These are phyloP conservation scores for Pseudogymnoascus sp. DNA, from an alignment of 2,329 filamentous ascomycete genomes.

Conservation along the genomic window DNA sequence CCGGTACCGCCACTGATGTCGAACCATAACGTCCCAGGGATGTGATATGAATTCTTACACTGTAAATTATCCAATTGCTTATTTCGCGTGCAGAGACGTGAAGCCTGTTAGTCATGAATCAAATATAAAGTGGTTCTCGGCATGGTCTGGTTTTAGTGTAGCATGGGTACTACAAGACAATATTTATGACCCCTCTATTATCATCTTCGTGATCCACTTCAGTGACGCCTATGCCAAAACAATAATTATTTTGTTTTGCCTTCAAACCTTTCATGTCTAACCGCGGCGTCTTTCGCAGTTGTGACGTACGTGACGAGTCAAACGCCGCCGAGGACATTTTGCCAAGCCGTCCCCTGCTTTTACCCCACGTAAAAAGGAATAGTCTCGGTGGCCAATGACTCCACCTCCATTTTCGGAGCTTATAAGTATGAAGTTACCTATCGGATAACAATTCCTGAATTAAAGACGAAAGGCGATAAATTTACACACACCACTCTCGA, in stretches of 20 bases:
- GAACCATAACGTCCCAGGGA: conserved; percentile 10
- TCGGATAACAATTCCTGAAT: not conserved
- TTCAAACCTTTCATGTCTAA: not conserved
- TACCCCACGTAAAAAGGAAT: conserved; percentile 9
- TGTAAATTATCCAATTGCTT: not conserved
- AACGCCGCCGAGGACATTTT: not conserved
- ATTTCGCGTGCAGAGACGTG: not conserved
- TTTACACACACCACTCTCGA: not conserved
- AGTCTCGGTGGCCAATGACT: conserved; percentile 6
- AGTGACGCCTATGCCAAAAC: not conserved
- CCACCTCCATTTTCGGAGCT: conserved; percentile 9
- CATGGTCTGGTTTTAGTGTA: not conserved
- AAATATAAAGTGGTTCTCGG: not conserved
- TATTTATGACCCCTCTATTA: not conserved
- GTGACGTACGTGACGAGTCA: conserved; percentile 5
- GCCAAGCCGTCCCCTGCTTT: conserved; percentile 4
- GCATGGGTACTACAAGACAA: not conserved
- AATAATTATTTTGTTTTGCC: conserved; percentile 4
- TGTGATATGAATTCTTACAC: conserved; percentile 11
- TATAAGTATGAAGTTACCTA: conserved; percentile 6
- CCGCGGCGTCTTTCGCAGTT: not conserved
- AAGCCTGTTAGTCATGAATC: not conserved
- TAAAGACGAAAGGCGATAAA: conserved; percentile 5
- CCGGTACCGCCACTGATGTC: conserved; percentile 9
- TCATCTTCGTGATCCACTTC: not conserved